Evolutionary conservation across 2,329 filamentous ascomycete genomes (phyloP).

Genomic region (Zasmidium citrigriseum): DNA sequence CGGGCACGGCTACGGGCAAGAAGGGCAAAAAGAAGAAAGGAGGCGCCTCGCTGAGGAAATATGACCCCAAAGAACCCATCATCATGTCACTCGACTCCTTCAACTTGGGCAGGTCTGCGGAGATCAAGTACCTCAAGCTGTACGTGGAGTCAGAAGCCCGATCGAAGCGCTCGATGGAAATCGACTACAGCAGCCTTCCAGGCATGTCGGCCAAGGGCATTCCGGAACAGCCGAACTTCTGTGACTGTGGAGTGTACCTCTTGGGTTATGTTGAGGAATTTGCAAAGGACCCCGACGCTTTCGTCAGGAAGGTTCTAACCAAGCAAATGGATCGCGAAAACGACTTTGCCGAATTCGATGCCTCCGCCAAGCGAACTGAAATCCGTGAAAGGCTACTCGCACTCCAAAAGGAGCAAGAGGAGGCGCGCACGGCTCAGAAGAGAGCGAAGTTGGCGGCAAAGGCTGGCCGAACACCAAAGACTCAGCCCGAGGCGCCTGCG

Average conservation of each 20-base stretch:
- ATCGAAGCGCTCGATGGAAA: conserved; percentile 56
- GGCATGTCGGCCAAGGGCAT: conserved; percentile 73
- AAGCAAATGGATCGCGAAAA: conserved; percentile 60
- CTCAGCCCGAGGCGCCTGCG: neutral
- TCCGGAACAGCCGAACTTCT: conserved; percentile 79
- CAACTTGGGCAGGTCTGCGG: conserved; percentile 62
- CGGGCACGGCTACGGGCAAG: conserved; percentile 8
- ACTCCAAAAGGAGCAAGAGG: conserved; percentile 61
- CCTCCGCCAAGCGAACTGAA: conserved; percentile 61
- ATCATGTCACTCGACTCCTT: conserved; percentile 91
- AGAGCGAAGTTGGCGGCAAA: conserved; percentile 27
- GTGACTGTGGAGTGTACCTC: conserved; percentile 86
- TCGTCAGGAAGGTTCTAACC: conserved; percentile 66
- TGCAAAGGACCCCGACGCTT: conserved; percentile 69
- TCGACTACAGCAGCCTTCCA: conserved; percentile 49
- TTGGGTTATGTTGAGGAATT: conserved; percentile 84
- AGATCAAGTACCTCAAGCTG: conserved; percentile 69
- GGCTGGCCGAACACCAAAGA: neutral
- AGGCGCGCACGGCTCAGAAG: conserved; percentile 41
- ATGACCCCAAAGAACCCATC: conserved; percentile 51
- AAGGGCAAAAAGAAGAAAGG: conserved; percentile 21
- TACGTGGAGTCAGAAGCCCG: conserved; percentile 76
- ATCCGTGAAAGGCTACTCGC: conserved; percentile 68
- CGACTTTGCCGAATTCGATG: conserved; percentile 57
- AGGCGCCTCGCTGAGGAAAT: conserved; percentile 29